Base-by-base conservation (phyloP, 2,329 filamentous ascomycete genomes). In the Gnomoniopsis smithogilvyi region DNA sequence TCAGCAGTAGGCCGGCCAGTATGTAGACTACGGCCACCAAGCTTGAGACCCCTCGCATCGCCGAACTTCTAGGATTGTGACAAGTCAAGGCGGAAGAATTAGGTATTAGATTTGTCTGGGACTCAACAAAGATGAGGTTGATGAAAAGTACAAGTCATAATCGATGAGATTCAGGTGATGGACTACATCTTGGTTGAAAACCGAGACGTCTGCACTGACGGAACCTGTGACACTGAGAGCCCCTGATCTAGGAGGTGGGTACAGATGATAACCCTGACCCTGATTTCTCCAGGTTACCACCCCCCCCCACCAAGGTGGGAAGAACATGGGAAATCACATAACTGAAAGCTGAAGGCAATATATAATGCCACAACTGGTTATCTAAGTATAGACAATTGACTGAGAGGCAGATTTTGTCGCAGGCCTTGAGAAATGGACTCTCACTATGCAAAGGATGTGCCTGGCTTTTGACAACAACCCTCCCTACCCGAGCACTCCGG, bases 41-140 rank as follows among this genome's bases (percentile, higher is more conserved):
- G 26, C 19, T 21, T 14, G 7, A 15, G 3, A n/a, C 7, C 15
- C 26, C 14, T 4, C 19, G 12, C 41, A 47, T 47, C 19, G 52
- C 43, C 21, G 8, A 24, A 22, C 11, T 6, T 19, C 2, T 11
- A 1, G 1, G 14, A 22, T 22, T 21, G 14, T 45, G n/a, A 19
- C n/a, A 6, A 1, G 19, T 10, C 21, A 6, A 22, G 17, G 43
- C 15, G 7, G 17, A 19, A 1, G 3, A 6, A 19, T 19, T 19
- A 10, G 11, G 21, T 45, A 19, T 45, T 19, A 45, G 17, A 6
- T 45, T 45, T 19, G 4, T 3, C 21, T 15, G 3, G 12, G 38
- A 3, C n/a, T 41, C 78, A 2, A 81, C 78, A 62, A 85, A 80
- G 2, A 85, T 80, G 34, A 85, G 78, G 63, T 82, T 78, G 10